These are phyloP conservation scores for Coemansia sp. DNA, from an alignment of 371 early-diverging fungal genomes.

Conservation along the genomic window DNA sequence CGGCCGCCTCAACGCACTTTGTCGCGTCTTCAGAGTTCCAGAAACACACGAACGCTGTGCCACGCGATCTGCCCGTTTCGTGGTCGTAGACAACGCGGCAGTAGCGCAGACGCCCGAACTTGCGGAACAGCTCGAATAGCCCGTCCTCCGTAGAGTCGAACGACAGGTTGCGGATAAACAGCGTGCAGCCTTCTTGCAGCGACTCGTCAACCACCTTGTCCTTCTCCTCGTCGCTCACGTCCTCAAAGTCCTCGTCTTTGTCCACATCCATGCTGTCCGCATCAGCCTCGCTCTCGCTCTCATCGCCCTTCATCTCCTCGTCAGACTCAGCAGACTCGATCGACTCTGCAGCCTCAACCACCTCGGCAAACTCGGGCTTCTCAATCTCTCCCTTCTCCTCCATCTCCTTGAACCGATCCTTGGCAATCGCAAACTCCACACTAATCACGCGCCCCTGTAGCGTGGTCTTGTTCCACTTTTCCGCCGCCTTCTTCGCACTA, in stretches of 20 bases:
- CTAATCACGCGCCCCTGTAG: constrained; percentile 72
- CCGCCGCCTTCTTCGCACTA: constrained; percentile 72
- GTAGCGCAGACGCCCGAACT: constrained; percentile 76
- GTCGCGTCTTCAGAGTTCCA: constrained; percentile 68
- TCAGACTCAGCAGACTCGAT: constrained; percentile 51
- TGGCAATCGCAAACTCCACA: constrained; percentile 83
- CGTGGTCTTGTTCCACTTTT: constrained; percentile 70
- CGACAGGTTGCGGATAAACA: constrained; percentile 88
- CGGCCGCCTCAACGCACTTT: constrained; percentile 68
- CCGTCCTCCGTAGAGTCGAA: constrained; percentile 86
- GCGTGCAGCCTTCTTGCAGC: constrained; percentile 65
- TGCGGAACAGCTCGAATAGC: constrained; percentile 60
- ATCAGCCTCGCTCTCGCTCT: constrained; percentile 52
- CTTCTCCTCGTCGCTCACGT: constrained; percentile 22
- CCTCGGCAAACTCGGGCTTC: constrained; percentile 46
- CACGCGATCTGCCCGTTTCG: constrained; percentile 76
- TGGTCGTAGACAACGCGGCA: constrained; percentile 79
- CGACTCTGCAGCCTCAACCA: constrained; percentile 49
- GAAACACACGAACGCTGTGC: constrained; percentile 93
- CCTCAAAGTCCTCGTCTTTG: constrained; percentile 50
- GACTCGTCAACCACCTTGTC: constrained; percentile 53
- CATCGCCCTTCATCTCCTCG: constrained; percentile 51
- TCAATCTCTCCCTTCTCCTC: constrained; percentile 56
- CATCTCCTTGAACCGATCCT: constrained; percentile 65
- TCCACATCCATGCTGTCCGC: constrained; percentile 15